These are phyloP conservation scores for Salix caprea DNA, from an alignment of 345 rosid genomes.

Conservation along the genomic window DNA sequence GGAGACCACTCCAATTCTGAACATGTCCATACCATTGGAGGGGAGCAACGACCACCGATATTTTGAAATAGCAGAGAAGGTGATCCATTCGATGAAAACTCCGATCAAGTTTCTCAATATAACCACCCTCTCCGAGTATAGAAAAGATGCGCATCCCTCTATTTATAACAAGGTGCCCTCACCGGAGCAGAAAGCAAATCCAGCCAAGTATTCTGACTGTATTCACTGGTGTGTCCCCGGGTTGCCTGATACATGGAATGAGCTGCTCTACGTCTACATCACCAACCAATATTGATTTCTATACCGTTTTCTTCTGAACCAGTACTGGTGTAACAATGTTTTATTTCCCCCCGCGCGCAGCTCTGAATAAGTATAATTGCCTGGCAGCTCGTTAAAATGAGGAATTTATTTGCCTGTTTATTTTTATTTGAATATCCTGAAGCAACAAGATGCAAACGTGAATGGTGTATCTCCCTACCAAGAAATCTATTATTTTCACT, in stretches of 20 bases:
- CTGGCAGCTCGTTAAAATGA: too few relatives aligned
- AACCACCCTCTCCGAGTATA: slow-evolving; percentile 22
- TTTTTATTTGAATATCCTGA: too few relatives aligned
- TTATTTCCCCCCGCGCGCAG: not conserved
- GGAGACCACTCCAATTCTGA: slow-evolving; percentile 18
- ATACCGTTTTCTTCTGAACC: not conserved
- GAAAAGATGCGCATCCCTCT: slow-evolving; percentile 30
- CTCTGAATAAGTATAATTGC: not conserved
- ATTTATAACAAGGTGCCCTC: slow-evolving; percentile 21
- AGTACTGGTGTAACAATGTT: not conserved
- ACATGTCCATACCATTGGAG: slow-evolving; percentile 1
- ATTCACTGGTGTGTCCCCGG: slow-evolving; percentile 30
- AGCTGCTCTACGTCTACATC: slow-evolving; percentile 17
- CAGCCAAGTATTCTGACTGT: slow-evolving; percentile 21
- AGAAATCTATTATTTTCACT: too few relatives aligned
- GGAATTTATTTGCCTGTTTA: too few relatives aligned
- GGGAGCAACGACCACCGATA: slow-evolving; percentile 21
- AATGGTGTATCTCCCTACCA: too few relatives aligned
- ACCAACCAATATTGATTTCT: not conserved
- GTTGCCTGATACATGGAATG: slow-evolving; percentile 31
- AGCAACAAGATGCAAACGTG: too few relatives aligned
- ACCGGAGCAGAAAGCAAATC: slow-evolving; percentile 19
- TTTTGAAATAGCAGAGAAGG: not conserved
- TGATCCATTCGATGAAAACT: slow-evolving; percentile 10
- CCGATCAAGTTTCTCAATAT: slow-evolving; percentile 13